These are phyloP conservation scores for Phalaenopsis equestris DNA, from an alignment of 106 monocot species.

Conservation along the genomic window DNA sequence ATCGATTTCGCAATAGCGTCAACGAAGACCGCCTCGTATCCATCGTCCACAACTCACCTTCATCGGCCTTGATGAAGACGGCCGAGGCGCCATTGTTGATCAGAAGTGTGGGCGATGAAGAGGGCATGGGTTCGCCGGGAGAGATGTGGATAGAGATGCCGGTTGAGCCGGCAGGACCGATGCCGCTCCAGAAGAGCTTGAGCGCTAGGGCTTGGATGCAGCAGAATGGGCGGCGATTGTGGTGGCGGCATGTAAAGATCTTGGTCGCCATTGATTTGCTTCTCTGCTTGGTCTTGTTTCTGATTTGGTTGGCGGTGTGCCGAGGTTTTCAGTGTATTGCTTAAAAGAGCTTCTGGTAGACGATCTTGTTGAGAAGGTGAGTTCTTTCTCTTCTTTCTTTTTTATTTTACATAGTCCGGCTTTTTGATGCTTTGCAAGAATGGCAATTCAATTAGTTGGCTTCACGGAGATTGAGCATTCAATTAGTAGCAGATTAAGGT, in stretches of 20 bases:
- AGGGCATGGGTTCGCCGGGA: neutral
- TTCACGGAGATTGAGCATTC: no score
- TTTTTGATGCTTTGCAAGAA: neutral
- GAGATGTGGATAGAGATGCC: conserved; percentile 3
- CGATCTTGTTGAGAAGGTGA: no score
- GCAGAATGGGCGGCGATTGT: conserved; percentile 15
- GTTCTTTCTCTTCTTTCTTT: neutral
- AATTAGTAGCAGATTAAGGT: no score
- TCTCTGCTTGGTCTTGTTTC: conserved; percentile 33
- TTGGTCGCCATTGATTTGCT: conserved; percentile 21
- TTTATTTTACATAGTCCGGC: neutral
- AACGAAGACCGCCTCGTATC: neutral
- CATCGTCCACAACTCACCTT: neutral
- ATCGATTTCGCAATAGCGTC: neutral
- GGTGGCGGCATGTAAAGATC: conserved; percentile 33
- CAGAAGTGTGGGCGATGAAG: neutral
- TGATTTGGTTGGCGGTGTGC: conserved; percentile 34
- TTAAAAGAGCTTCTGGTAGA: neutral
- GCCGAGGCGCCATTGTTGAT: neutral
- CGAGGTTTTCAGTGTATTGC: conserved; percentile 25
- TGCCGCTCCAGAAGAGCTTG: conserved; percentile 7
- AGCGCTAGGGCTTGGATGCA: neutral
- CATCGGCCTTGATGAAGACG: neutral
- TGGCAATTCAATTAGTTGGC: neutral
- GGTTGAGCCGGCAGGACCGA: neutral